Base-by-base conservation (phyloP, 768 basidiomycete genomes). In the Lentinula boryana region DNA sequence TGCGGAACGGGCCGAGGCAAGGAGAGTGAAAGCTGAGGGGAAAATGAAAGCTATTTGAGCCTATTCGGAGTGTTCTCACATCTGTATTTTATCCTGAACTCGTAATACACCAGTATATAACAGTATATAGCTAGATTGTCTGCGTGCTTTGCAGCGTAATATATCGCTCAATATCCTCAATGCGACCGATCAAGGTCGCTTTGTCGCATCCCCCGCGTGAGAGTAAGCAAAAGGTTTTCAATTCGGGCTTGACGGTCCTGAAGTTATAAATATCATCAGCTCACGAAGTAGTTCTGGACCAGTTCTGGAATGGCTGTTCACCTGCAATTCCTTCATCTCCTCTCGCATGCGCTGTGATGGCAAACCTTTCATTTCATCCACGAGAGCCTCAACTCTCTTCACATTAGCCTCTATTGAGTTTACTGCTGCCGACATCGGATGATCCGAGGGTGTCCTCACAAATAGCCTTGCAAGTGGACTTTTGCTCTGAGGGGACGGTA, bases 321-420 rank as follows among this genome's bases (percentile, higher is more conserved):
- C 89, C 80, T 89, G 88, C 32, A 93, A 71, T 68, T 93, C 91
- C 69, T 85, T 90, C 83, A 94, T 88, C 70, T 93, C 90, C 2
- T 88, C 87, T 71, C 83, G 87, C 40, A 94, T 73, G 63, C 73
- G 80, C 38, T 81, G 78, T 18, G 91, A 81, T 6, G 91, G 89
- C 63, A 90, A 64, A 46, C 81, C 78, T 33, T 79, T 78, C 49
- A 88, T 79, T 54, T 85, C 84, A 50, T 89, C 87, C 61, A 91
- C 67, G 60, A 89, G 67, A 23, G 73, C 70, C 70, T 92, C 88
- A 43, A 92, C 69, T 60, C 79, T 77, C 64, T 74, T 82, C 54
- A 86, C 61, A 33, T 76, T 80, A 5, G 74, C 74, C 61, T 82
- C 84, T 5, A 77, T 68, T 56, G 67, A 72, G n/a, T 74, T 71